Evolutionary conservation across 192 early-diverging fungal species (phyloP), one percentile per base, ranked within the genome.

Genomic region (Chytriomyces sp.): DNA sequence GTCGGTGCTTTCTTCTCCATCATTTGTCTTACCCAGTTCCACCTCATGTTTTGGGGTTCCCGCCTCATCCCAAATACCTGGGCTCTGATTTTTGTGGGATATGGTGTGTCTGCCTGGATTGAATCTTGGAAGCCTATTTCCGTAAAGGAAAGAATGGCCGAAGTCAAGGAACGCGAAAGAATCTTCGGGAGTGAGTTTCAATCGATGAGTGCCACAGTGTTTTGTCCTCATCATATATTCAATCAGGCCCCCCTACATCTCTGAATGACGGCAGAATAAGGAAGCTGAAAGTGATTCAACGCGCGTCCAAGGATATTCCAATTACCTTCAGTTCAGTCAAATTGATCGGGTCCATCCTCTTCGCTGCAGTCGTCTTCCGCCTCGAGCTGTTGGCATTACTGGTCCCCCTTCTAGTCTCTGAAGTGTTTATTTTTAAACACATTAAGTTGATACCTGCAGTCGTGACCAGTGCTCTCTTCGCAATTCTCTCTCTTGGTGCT

Each of bases 21-120:
- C 0, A 62, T 94, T 32, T 78, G 79, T 3, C 62, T 75, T 26
- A 85, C 78, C 60, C 95, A 98, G 75, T 97, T 99, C 77, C 95
- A 99, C 74, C 80, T 89, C 58, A 79, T 89, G 36, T 99, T 94
- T 76, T 98, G 96, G 92, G 89, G 88, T 25, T 91, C 88, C 5
- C 86, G 95, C 54, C 88, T 93, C 37, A 80, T 99, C 41, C 92
- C 93, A 5, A 99, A 98, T 75, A 91, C 89, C 6, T 86, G 95
- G 72, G 94, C 91, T 0, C 81, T 96, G 39, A 84, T 89, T 31
- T 77, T 92, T 12, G 83, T 88, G 63, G 85, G 83, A 26, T 74
- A 64, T 53, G 60, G 34, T 7, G 17, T 65, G 25, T 7, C 63
- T 6, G 10, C 41, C n/a, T 59, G 62, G 73, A 40, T 74, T 38